A percentile compares a stretch with the other conserved stretches of the same genome.
Conservation (phyloP, 169 alveolate genomes). For the Eimeria sp. region DNA sequence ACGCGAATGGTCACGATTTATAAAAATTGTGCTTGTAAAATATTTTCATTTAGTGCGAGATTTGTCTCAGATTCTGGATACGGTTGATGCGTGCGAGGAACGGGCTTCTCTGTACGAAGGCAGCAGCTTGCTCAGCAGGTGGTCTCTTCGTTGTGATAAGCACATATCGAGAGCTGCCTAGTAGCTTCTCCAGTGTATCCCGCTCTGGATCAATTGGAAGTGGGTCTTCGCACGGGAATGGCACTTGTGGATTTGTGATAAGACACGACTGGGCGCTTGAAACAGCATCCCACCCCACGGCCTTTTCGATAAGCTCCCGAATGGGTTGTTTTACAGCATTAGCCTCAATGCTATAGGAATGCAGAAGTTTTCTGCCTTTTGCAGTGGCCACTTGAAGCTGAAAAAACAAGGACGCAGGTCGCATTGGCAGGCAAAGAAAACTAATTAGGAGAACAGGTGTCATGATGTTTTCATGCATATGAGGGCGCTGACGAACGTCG, state of each 20-base stretch:
- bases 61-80: conserved; percentile 18
- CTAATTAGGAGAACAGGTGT: not conserved
- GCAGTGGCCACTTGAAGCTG: conserved; percentile 24
- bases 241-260: conserved; percentile 21
- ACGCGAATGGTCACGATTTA: conserved; percentile 1
- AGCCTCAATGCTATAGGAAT: conserved; percentile 2
- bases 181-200: not conserved
- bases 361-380: conserved; percentile 4
- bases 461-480: not conserved
- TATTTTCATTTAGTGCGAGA: conserved; percentile 6
- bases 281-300: conserved; percentile 21
- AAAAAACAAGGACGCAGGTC: not conserved
- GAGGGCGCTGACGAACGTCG: not conserved
- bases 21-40: conserved; percentile 27
- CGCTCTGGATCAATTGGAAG: conserved; percentile 12
- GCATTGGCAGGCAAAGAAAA: not conserved
- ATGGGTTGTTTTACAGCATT: conserved; percentile 26
- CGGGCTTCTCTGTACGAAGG: conserved; percentile 29
- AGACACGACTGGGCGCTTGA: conserved; percentile 19
- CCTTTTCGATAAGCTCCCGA: conserved; percentile 11
- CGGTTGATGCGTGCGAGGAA: conserved; percentile 44
- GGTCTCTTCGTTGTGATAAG: conserved; percentile 11
- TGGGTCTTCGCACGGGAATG: conserved; percentile 9
- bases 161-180: conserved; percentile 22
- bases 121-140: not conserved